Evolutionary conservation across 2,329 filamentous ascomycete genomes (phyloP).

Genomic region (Alternaria sp.): DNA sequence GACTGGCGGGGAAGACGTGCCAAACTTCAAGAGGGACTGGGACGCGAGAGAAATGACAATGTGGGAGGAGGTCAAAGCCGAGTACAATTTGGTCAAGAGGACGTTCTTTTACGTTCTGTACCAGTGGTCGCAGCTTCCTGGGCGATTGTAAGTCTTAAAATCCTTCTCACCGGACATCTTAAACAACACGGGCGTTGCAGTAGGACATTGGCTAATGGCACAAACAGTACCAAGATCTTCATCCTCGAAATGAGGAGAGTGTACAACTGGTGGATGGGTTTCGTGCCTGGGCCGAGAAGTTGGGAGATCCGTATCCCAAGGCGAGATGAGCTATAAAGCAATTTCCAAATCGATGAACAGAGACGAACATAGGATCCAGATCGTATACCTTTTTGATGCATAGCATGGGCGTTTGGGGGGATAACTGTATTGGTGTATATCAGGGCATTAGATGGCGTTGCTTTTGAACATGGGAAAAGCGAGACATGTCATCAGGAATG

Average conservation of each 20-base stretch:
- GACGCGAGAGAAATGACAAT: conserved; percentile 56
- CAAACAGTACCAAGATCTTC: conserved; percentile 60
- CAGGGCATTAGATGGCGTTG: conserved; percentile 4
- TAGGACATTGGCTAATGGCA: conserved; percentile 14
- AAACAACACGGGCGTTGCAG: not conserved
- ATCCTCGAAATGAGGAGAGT: conserved; percentile 63
- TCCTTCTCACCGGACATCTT: not conserved
- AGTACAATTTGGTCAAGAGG: conserved; percentile 70
- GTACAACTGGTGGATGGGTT: conserved; percentile 71
- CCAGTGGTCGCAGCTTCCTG: conserved; percentile 76
- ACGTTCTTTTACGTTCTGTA: conserved; percentile 72
- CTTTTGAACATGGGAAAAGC: not conserved
- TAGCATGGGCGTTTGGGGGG: conserved; percentile 20
- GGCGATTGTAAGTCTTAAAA: conserved; percentile 67
- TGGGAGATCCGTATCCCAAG: conserved; percentile 61
- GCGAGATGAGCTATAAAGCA: conserved; percentile 38
- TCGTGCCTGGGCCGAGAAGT: conserved; percentile 64
- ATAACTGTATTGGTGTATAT: not conserved
- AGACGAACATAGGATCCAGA: not conserved
- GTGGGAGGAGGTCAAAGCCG: conserved; percentile 68
- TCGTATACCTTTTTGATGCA: conserved; percentile 14
- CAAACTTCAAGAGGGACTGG: conserved; percentile 55
- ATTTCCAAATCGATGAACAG: not conserved
- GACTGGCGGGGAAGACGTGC: conserved; percentile 51
- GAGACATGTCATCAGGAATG: not conserved